phyloP scores from a whole-genome alignment of 2,329 filamentous ascomycete genomes.

The Sporothrix inflata region DNA sequence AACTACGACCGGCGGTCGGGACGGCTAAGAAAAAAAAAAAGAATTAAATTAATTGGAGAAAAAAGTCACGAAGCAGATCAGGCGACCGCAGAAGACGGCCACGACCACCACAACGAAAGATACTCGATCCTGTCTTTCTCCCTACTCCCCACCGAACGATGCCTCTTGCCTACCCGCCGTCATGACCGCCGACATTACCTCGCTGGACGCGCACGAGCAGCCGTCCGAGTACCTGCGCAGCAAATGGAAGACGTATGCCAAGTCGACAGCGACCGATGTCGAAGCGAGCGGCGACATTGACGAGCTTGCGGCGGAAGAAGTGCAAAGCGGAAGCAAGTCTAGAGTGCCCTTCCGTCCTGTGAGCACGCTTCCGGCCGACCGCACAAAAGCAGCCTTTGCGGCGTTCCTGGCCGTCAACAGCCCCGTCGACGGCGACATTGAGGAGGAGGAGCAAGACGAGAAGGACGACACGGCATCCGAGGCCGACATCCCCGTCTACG shows the following conservation, averaged over 20 bases:
- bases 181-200: conserved; percentile 50
- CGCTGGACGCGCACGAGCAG: conserved; percentile 75
- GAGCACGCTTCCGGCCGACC: conserved; percentile 48
- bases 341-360: conserved; percentile 48
- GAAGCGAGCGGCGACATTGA: conserved; percentile 59
- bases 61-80: neutral
- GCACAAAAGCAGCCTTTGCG: conserved; percentile 50
- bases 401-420: conserved; percentile 41
- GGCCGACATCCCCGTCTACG: conserved; percentile 55
- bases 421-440: conserved; percentile 26
- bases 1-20: conserved; percentile 18
- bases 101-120: neutral
- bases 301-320: conserved; percentile 48
- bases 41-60: neutral
- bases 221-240: conserved; percentile 71
- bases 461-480: neutral
- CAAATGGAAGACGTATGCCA: conserved; percentile 76
- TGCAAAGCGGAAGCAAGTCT: neutral
- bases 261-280: conserved; percentile 58
- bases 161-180: conserved; percentile 8
- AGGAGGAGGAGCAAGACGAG: neutral
- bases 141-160: neutral
- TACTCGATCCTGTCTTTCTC: too few species aligned
- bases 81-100: neutral
- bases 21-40: neutral